Conservation (phyloP, 1,139 yeast species). For the Blastobotrys illinoisensis region DNA sequence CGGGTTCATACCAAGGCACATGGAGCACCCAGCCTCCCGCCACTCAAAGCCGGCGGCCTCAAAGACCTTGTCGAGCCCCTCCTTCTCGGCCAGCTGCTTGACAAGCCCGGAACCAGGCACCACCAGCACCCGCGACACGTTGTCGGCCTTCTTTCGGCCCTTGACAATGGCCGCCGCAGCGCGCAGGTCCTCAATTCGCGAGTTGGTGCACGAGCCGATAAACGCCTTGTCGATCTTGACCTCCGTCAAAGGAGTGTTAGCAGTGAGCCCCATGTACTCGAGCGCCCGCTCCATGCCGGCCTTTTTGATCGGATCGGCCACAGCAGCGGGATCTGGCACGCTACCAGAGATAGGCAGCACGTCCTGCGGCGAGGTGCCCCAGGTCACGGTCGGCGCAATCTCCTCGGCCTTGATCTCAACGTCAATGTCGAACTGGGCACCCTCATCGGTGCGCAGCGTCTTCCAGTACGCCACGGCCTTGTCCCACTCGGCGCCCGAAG, state of each 20-base stretch:
- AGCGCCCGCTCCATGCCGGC: conserved; percentile 89
- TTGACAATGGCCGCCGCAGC: conserved; percentile 91
- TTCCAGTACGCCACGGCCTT: conserved; percentile 90
- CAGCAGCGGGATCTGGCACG: conserved; percentile 80
- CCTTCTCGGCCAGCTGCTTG: conserved; percentile 86
- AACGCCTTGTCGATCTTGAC: conserved; percentile 85
- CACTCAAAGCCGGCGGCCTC: conserved; percentile 92
- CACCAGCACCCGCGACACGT: conserved; percentile 75
- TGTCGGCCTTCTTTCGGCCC: conserved; percentile 82
- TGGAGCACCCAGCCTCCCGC: conserved; percentile 99
- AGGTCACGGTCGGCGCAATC: conserved; percentile 90
- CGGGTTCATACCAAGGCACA: conserved; percentile 99
- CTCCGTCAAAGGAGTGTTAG: conserved; percentile 73
- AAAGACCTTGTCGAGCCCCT: conserved; percentile 88
- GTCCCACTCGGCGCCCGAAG: conserved; percentile 89
- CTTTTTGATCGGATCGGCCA: conserved; percentile 70
- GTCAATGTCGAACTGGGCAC: conserved; percentile 82
- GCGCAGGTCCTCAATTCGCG: conserved; percentile 94
- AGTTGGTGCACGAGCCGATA: conserved; percentile 96
- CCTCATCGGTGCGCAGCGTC: conserved; percentile 79
- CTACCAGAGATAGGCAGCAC: conserved; percentile 87
- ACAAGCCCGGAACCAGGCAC: conserved; percentile 98
- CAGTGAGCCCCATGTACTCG: conserved; percentile 80
- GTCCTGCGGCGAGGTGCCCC: conserved; percentile 99
- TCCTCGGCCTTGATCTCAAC: conserved; percentile 77